Base-by-base conservation (phyloP, 495 filamentous ascomycete genomes). In the Massariosphaeria phaeospora region DNA sequence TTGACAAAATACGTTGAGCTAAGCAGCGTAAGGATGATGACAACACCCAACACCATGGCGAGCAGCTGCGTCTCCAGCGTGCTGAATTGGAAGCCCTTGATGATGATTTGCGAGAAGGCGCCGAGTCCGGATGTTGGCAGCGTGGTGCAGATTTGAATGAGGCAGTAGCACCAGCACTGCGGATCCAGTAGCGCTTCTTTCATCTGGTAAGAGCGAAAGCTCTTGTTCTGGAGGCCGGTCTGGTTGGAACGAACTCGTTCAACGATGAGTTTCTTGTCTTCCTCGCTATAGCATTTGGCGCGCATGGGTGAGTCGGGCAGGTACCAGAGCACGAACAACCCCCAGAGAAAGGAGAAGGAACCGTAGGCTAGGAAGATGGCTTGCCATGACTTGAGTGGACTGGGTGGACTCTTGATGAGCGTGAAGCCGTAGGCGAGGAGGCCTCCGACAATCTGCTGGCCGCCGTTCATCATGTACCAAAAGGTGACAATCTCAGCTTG, bases 1-100 rank as follows among this genome's bases (percentile, higher is more conserved):
- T 81, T 83, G 2, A 84, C 84, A 1, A 88, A 63, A 75, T 75
- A 86, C 1, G 80, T 75, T 0, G 80, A 83, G 2, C 70, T 72
- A 30, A 87, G 63, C 24, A 88, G 67, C 12, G 86, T 79, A 27
- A 83, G 76, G 50, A 85, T 83, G 55, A 88, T 86, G 52, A 84
- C 85, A 31, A 76, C 79, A 4, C 84, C 84, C 1, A 87, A 69
- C 0, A 81, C 82, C 10, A 85, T 78, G 66, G 81, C 70, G 59
- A 81, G 67, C 11, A 76, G 67, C 3, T 74, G 73, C 39, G 75
- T 76, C 12, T 68, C 65, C 13, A 76, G 68, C 0, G 77, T 78
- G 1, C 70, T 76, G 61, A 79, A 84, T 2, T 81, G 77, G 50
- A 84, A 81, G 0, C 80, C 79, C 52, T 83, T 66, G 57, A 84